Base-by-base conservation (phyloP, 1,139 yeast species). In the Kluyveromyces sp. region DNA sequence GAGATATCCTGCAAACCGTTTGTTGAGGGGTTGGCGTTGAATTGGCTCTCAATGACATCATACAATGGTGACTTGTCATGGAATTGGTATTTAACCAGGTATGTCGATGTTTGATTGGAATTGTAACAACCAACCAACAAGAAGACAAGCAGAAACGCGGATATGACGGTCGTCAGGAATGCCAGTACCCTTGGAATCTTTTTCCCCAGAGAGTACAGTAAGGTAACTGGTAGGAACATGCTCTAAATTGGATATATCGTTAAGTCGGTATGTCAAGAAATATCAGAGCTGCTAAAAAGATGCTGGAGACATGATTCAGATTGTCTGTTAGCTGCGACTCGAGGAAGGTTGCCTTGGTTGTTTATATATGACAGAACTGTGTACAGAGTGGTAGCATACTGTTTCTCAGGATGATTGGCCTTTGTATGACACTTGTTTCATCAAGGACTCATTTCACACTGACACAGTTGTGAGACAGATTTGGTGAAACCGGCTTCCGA, bases 61-160 rank as follows among this genome's bases (percentile, higher is more conserved):
- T 52, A 61, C 36, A 63, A 50, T 2, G 61, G 52, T 2, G 66
- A 61, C 3, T 49, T 39, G 16, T 45, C 37, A 36, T 60, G 50
- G 33, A 63, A 55, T 40, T 46, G 44, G 33, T 55, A 58, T 15
- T 55, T 51, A 3, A 54, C 54, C 33, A 61, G 39, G 35, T 50
- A 61, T 1, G 61, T 58, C 3, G 61, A 54, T 17, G 49, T 49
- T 39, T 60, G 56, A 2, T 52, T 36, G 4, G 49, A 40, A 33
- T 50, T 55, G 36, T 55, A 53, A 38, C 63, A 60, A 12, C 66
- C 64, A 2, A 60, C 43, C 26, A 61, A 47, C 16, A 60, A 43
- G 45, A 63, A 61, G 6, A 60, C 46, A 4, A 58, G 42, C 20
- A 61, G 43, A 34, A 59, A 53, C 12, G 60, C 52, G 2, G 58